Percentiles rank a stretch among this genome's conserved stretches.
Conservation (phyloP, 768 basidiomycete genomes). For the Saitozyma podzolica region DNA sequence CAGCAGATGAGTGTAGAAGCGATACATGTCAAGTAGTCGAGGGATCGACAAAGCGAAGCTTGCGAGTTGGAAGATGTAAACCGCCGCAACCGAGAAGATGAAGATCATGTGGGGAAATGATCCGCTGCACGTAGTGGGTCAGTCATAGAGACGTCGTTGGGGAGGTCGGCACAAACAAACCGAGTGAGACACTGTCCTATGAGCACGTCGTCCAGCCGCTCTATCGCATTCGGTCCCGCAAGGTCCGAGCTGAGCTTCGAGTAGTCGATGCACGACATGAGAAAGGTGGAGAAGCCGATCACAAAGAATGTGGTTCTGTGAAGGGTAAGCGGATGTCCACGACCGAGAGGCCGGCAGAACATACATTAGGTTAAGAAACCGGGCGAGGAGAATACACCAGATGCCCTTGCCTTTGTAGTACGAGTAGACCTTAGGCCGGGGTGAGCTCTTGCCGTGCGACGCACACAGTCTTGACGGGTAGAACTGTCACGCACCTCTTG, state of each 20-base stretch:
- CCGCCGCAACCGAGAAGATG: slow-evolving; percentile 68
- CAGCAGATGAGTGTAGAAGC: slow-evolving; percentile 91
- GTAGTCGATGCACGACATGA: slow-evolving; percentile 93
- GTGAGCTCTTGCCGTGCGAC: background rate
- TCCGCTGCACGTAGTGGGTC: slow-evolving; percentile 16
- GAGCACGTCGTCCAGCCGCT: slow-evolving; percentile 74
- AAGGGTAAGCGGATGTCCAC: background rate
- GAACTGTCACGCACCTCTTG: slow-evolving; percentile 66
- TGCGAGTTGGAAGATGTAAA: slow-evolving; percentile 85
- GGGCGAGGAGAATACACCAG: slow-evolving; percentile 86
- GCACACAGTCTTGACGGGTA: background rate
- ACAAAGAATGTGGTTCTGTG: slow-evolving; percentile 94
- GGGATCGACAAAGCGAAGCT: slow-evolving; percentile 72
- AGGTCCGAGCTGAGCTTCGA: slow-evolving; percentile 63
- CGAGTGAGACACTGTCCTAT: slow-evolving; percentile 79
- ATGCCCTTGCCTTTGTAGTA: slow-evolving; percentile 98
- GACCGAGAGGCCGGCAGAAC: slow-evolving; percentile 49
- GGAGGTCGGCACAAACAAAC: slow-evolving; percentile 57
- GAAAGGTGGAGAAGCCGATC: slow-evolving; percentile 95
- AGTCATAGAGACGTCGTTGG: background rate
- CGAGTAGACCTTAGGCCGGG: slow-evolving; percentile 60
- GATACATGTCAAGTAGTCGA: slow-evolving; percentile 88
- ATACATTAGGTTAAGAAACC: slow-evolving; percentile 91
- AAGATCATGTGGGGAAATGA: slow-evolving; percentile 46
- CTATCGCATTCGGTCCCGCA: slow-evolving; percentile 58